Evolutionary conservation across 345 rosid species (phyloP), one percentile per base, ranked within the genome.

Genomic region (Pugionium cornutum): DNA sequence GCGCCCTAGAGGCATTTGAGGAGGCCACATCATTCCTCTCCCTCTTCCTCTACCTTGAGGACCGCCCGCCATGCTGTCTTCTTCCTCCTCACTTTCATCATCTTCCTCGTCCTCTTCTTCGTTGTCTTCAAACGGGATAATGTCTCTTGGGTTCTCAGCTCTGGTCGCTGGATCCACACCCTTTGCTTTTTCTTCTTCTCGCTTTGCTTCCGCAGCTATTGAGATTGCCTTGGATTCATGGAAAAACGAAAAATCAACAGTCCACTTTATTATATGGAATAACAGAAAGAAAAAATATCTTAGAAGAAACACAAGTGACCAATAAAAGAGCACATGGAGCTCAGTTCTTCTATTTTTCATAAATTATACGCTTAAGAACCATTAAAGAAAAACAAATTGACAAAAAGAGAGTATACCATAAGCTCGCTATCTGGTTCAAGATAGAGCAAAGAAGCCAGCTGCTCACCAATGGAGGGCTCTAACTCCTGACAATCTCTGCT

Each of bases 401-500:
- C 62, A 72, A 44, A 49, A 30, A 53, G 43, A 39, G 40, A 66
- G 45, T 78, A 75, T 88, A 94, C 99, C 97, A 94, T 91, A 74
- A 94, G 99, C 59, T 94, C 97, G 70, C 96, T 88, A 71, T 94
- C 97, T 30, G 99, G 99, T 78, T 94, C 99, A 42, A 88, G 81
- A 77, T 90, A 88, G 67, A 91, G 97, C 76, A 94, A 81, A 62
- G 89, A 83, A 43, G 95, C 99, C 83, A 94, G 82, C 81, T 88
- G 85, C 83, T 83, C 99, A 35, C 99, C 99, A 67, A 94, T 34
- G 33, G 96, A 88, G 49, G 88, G 84, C 79, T 94, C 99, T 70
- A 94, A 79, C 83, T 91, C 99, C 73, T 88, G 99, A 77, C 99
- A 94, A 64, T 94, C 99, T 84, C 99, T 91, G 76, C 99, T 94